Percentiles rank a stretch among this genome's conserved stretches.
Evolutionary conservation across 306 rosid species (phyloP).

Genomic region (Chamaecrista fasciculata): DNA sequence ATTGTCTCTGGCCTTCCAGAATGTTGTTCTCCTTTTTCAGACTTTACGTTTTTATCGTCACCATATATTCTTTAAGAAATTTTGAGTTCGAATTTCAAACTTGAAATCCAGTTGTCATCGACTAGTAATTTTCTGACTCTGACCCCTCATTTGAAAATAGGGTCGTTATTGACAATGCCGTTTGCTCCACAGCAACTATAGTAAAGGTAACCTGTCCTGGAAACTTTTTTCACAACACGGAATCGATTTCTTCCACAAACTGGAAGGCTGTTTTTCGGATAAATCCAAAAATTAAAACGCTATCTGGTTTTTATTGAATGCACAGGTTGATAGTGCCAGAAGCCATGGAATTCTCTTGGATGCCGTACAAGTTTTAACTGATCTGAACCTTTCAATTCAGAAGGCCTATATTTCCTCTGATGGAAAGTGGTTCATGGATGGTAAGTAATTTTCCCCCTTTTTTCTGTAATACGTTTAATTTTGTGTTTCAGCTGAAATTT

Average conservation of each 20-base stretch:
- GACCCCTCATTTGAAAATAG: conserved; percentile 45
- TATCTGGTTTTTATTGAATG: conserved; percentile 26
- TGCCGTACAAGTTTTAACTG: conserved; percentile 87
- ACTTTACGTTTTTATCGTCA: neutral
- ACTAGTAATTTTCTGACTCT: conserved; percentile 38
- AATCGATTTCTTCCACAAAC: neutral
- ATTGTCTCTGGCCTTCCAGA: conserved; percentile 26
- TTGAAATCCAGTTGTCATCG: conserved; percentile 6
- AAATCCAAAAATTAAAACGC: neutral
- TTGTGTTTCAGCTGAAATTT: neutral
- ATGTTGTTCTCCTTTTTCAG: conserved; percentile 11
- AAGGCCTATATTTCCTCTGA: conserved; percentile 94
- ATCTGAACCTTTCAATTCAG: conserved; percentile 72
- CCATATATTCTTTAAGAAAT: neutral
- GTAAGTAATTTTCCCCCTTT: conserved; percentile 40
- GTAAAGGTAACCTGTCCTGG: conserved; percentile 67
- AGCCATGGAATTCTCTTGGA: conserved; percentile 80
- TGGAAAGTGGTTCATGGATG: conserved; percentile 98
- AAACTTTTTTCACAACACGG: conserved; percentile 7
- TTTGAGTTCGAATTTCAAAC: conserved; percentile 1
- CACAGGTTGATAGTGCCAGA: conserved; percentile 89
- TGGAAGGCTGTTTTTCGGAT: neutral
- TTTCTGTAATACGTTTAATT: neutral
- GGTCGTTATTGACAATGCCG: conserved; percentile 92
- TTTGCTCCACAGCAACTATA: conserved; percentile 67